Percentiles rank a stretch among this genome's conserved stretches.
Evolutionary conservation across 441 rosid genomes (phyloP).

Genomic region (Gossypium aridum): DNA sequence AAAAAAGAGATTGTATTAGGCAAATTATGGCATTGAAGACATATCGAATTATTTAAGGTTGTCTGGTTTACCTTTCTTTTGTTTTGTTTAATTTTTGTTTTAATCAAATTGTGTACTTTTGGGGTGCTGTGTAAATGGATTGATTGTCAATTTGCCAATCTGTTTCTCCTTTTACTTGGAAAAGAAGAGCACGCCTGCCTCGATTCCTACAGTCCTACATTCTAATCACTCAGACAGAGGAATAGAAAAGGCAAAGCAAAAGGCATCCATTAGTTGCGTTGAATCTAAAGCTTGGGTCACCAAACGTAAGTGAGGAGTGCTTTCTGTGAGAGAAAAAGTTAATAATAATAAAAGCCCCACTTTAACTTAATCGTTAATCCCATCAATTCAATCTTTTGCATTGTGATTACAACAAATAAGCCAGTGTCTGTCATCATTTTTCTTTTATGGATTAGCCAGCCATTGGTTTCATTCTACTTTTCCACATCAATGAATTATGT

Average conservation of each 20-base stretch:
- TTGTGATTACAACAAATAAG: neutral
- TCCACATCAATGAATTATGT: too few species aligned
- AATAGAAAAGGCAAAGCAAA: neutral
- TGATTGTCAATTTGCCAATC: conserved; percentile 8
- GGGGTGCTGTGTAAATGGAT: conserved; percentile 26
- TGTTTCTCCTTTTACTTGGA: neutral
- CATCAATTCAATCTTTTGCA: neutral
- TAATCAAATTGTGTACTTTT: neutral
- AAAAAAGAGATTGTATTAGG: conserved; percentile 9
- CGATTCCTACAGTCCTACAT: neutral
- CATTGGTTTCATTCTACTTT: too few species aligned
- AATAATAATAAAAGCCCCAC: neutral
- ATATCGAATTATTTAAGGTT: conserved; percentile 19
- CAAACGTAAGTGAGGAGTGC: neutral
- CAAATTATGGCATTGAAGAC: conserved; percentile 17
- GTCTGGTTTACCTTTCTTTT: neutral
- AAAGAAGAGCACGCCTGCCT: conserved; percentile 9
- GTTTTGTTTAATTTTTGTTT: neutral
- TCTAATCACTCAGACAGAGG: neutral
- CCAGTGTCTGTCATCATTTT: neutral
- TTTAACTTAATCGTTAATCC: neutral
- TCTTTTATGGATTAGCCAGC: neutral
- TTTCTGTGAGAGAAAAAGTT: neutral
- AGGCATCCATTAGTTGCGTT: neutral
- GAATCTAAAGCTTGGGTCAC: neutral